A percentile compares a stretch with the other conserved stretches of the same genome.
Conservation (phyloP, 768 basidiomycete genomes). For the Mycena indigotica region DNA sequence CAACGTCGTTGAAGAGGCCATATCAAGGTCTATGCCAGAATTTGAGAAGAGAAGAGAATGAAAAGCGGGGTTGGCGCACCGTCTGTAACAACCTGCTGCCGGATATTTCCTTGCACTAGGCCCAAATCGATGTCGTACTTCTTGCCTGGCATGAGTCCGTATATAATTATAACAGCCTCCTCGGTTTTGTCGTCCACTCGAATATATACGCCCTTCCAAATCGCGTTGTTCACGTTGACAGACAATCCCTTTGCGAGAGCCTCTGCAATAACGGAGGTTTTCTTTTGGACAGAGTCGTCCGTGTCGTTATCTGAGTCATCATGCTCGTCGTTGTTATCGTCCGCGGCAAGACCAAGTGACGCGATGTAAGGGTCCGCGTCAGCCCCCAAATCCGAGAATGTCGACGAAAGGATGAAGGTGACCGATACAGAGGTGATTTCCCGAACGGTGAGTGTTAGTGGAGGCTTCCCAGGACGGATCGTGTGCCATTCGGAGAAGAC, state of each 20-base stretch:
- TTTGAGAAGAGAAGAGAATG: constrained; percentile 2
- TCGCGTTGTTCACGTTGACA: constrained; percentile 77
- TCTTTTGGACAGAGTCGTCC: constrained; percentile 29
- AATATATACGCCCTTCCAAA: constrained; percentile 79
- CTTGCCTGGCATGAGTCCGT: constrained; percentile 83
- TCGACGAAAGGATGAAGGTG: constrained; percentile 72
- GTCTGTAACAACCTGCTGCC: constrained; percentile 71
- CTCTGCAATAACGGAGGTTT: constrained; percentile 57
- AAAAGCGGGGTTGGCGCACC: constrained; percentile 36
- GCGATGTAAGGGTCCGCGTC: constrained; percentile 46
- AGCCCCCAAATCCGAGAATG: constrained; percentile 39
- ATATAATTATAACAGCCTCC: constrained; percentile 89
- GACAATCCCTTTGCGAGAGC: constrained; percentile 73
- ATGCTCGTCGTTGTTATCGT: constrained; percentile 38
- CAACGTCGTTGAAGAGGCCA: constrained; percentile 6
- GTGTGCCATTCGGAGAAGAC: constrained; percentile 58
- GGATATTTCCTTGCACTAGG: constrained; percentile 62
- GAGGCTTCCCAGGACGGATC: constrained; percentile 76
- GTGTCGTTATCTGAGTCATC: constrained; percentile 36
- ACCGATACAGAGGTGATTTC: constrained; percentile 87
- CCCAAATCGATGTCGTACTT: constrained; percentile 90
- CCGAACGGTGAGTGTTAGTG: constrained; percentile 67
- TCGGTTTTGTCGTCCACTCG: constrained; percentile 79
- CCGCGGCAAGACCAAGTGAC: constrained; percentile 38
- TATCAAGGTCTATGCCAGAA: constrained; percentile 17